phyloP scores from a whole-genome alignment of 495 filamentous ascomycete species.

The Podospora didyma region DNA sequence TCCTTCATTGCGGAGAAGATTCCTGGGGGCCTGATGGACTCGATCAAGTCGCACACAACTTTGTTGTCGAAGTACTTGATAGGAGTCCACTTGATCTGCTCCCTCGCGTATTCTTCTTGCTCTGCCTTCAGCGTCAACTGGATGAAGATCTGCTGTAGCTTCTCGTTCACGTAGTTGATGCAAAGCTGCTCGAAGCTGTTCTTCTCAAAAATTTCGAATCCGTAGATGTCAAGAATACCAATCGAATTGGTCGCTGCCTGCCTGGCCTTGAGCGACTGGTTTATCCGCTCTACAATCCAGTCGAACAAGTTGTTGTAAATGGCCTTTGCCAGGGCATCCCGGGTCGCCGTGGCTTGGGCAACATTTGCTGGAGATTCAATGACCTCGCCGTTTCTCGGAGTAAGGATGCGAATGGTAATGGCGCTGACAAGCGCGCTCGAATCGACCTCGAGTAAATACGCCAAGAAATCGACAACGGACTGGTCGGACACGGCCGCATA shows the following conservation, averaged over 20 bases:
- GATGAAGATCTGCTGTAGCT: slow-evolving; percentile 99
- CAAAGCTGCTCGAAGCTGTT: slow-evolving; percentile 99
- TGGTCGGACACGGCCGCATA: slow-evolving; percentile 82
- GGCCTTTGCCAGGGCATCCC: slow-evolving; percentile 89
- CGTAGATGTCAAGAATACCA: slow-evolving; percentile 98
- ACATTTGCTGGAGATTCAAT: slow-evolving; percentile 93
- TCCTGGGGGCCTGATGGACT: slow-evolving; percentile 85
- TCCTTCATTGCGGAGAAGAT: slow-evolving; percentile 97
- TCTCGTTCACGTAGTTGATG: slow-evolving; percentile 99
- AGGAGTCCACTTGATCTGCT: slow-evolving; percentile 97
- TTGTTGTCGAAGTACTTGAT: slow-evolving; percentile 99
- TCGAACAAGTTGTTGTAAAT: slow-evolving; percentile 98
- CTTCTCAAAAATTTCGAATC: slow-evolving; percentile 98
- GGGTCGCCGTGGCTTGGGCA: slow-evolving; percentile 84
- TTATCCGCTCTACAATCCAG: slow-evolving; percentile 95
- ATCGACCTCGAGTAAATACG: slow-evolving; percentile 89
- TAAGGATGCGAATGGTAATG: slow-evolving; percentile 83
- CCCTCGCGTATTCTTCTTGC: slow-evolving; percentile 94
- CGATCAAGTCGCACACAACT: slow-evolving; percentile 95
- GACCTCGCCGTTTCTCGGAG: slow-evolving; percentile 78
- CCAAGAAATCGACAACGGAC: slow-evolving; percentile 88
- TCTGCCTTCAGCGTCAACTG: slow-evolving; percentile 95
- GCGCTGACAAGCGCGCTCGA: slow-evolving; percentile 76
- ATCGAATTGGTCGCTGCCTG: slow-evolving; percentile 76
- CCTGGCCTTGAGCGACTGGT: slow-evolving; percentile 79